Percentiles rank a stretch among this genome's conserved stretches.
Conservation (phyloP, 768 basidiomycete species). For the Porphyrellus cyaneotinctus region DNA sequence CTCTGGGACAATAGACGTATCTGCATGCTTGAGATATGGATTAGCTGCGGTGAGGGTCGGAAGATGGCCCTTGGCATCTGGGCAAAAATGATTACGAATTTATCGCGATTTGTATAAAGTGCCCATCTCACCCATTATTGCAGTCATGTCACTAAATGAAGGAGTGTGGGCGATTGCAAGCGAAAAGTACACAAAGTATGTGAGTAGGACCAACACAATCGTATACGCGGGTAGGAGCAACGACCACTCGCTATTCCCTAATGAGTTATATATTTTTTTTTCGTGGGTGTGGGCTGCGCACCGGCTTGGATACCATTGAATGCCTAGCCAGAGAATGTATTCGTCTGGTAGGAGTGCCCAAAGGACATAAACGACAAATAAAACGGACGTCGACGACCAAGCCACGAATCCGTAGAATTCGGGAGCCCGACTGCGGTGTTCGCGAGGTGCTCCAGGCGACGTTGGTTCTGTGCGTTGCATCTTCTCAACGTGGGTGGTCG, state of each 20-base stretch:
- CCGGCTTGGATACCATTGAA: slow-evolving; percentile 89
- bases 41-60: slow-evolving; percentile 35
- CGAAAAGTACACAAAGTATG: slow-evolving; percentile 74
- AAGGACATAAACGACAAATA: slow-evolving; percentile 66
- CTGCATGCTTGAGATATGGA: slow-evolving; percentile 49
- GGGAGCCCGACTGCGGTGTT: slow-evolving; percentile 61
- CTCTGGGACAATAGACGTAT: slow-evolving; percentile 50
- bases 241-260: slow-evolving; percentile 72
- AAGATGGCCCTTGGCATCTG: slow-evolving; percentile 57
- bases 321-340: slow-evolving; percentile 59
- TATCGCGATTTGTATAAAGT: slow-evolving; percentile 9
- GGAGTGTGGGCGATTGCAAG: slow-evolving; percentile 73
- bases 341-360: slow-evolving; percentile 81
- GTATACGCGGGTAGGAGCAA: slow-evolving; percentile 77
- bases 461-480: slow-evolving; percentile 33
- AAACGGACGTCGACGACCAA: slow-evolving; percentile 70
- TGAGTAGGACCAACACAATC: slow-evolving; percentile 63
- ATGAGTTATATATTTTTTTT: neutral
- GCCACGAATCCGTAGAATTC: slow-evolving; percentile 93
- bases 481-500: neutral
- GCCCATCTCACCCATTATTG: slow-evolving; percentile 57
- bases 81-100: slow-evolving; percentile 11
- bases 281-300: slow-evolving; percentile 20
- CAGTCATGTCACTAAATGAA: slow-evolving; percentile 56
- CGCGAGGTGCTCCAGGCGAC: slow-evolving; percentile 42